These are phyloP conservation scores for Combretum micranthum DNA, from an alignment of 345 rosid genomes.

Conservation along the genomic window DNA sequence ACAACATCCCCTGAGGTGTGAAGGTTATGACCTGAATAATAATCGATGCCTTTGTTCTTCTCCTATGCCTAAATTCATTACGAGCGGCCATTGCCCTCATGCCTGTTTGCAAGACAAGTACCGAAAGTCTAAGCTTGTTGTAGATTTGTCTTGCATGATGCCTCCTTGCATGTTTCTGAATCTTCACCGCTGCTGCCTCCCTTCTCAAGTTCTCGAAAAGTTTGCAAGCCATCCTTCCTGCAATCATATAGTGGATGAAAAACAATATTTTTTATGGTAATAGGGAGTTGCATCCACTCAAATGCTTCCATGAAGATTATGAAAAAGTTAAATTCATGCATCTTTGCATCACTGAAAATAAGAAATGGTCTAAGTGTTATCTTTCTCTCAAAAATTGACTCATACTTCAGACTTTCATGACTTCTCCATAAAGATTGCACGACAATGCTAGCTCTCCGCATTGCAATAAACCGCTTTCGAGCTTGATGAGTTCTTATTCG, in stretches of 20 bases:
- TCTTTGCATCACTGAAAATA: background rate
- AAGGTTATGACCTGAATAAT: constrained; percentile 16
- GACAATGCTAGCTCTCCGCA: constrained; percentile 50
- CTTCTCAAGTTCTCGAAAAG: constrained; percentile 12
- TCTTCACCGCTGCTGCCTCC: constrained; percentile 17
- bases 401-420: background rate
- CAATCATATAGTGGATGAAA: constrained; percentile 1
- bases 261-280: background rate
- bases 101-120: constrained; percentile 18
- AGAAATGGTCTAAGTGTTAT: background rate
- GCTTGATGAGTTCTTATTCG: constrained; percentile 62
- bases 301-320: background rate
- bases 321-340: background rate
- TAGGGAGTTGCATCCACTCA: background rate
- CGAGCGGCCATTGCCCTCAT: constrained; percentile 17
- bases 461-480: constrained; percentile 60
- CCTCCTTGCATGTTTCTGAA: constrained; percentile 18
- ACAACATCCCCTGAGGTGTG: too few relatives aligned
- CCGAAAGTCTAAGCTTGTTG: constrained; percentile 12
- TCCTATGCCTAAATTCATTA: constrained; percentile 17
- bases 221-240: constrained; percentile 18
- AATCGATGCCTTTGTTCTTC: constrained; percentile 11
- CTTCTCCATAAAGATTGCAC: constrained; percentile 19
- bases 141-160: constrained; percentile 11
- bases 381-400: too few relatives aligned